Evolutionary conservation across 2,329 filamentous ascomycete species (phyloP).

Genomic region (Fusarium coffeatum): DNA sequence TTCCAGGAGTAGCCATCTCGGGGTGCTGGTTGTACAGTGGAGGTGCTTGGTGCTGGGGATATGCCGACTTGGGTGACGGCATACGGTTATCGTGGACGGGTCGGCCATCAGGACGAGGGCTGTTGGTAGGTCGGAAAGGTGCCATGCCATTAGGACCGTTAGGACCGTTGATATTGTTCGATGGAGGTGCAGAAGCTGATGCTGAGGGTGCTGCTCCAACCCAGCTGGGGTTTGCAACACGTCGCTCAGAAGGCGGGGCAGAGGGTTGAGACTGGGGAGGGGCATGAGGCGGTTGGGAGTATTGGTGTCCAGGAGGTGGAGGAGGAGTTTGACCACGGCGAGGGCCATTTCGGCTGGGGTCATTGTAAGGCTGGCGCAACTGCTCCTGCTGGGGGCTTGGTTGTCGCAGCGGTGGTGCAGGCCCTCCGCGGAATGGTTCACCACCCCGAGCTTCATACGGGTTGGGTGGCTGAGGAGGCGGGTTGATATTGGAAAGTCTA

Average conservation of each 20-base stretch:
- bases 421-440: conserved; percentile 76
- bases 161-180: conserved; percentile 52
- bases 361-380: conserved; percentile 71
- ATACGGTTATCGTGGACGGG: conserved; percentile 85
- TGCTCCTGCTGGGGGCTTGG: conserved; percentile 79
- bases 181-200: conserved; percentile 53
- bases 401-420: conserved; percentile 75
- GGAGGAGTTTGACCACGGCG: conserved; percentile 61
- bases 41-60: conserved; percentile 77
- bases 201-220: conserved; percentile 63
- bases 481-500: conserved; percentile 82
- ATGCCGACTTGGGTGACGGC: conserved; percentile 90
- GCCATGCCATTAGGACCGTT: conserved; percentile 67
- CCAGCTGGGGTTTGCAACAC: conserved; percentile 71
- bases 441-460: conserved; percentile 77
- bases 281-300: conserved; percentile 62
- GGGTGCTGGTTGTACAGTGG: conserved; percentile 76
- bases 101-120: conserved; percentile 85
- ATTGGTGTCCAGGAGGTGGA: conserved; percentile 59
- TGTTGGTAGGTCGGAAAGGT: conserved; percentile 77
- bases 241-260: conserved; percentile 61
- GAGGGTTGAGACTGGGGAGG: conserved; percentile 60
- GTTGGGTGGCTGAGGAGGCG: conserved; percentile 79
- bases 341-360: conserved; percentile 48
- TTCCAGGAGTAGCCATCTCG: conserved; percentile 68